Conservation (phyloP, 2,329 filamentous ascomycete species). For the Aureobasidium sp. region DNA sequence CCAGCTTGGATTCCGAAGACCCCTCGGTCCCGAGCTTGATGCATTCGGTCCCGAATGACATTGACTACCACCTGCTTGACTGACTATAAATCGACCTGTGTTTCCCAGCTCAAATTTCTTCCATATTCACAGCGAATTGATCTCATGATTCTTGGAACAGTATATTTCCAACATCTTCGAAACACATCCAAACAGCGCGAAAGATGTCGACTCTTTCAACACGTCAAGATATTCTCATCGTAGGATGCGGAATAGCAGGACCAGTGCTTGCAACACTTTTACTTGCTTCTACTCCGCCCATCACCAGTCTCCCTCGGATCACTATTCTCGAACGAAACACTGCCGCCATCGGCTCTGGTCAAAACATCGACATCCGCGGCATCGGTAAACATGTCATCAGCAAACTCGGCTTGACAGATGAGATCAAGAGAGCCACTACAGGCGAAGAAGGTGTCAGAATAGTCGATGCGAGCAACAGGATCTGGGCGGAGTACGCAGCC, state of each 20-base stretch:
- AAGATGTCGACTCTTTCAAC: constrained; percentile 45
- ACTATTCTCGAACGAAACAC: constrained; percentile 51
- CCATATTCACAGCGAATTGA: too few relatives aligned
- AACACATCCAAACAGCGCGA: constrained; percentile 34
- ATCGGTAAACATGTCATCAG: constrained; percentile 45
- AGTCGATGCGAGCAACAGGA: constrained; percentile 29
- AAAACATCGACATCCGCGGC: constrained; percentile 52
- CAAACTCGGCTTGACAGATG: constrained; percentile 43
- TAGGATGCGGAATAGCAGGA: constrained; percentile 45
- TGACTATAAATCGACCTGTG: too few relatives aligned
- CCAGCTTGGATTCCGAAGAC: too few relatives aligned
- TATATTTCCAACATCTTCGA: too few relatives aligned
- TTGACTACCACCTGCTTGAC: too few relatives aligned
- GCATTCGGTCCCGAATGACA: too few relatives aligned
- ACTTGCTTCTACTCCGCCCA: constrained; percentile 35
- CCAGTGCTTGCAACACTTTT: constrained; percentile 41
- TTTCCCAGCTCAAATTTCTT: too few relatives aligned
- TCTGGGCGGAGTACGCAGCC: constrained; percentile 22
- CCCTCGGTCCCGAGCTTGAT: too few relatives aligned
- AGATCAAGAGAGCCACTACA: constrained; percentile 40
- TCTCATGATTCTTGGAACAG: too few relatives aligned
- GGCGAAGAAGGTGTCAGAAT: constrained; percentile 47
- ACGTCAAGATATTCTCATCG: constrained; percentile 35
- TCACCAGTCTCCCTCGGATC: constrained; percentile 33
- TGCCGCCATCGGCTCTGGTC: constrained; percentile 43